Evolutionary conservation across 768 basidiomycete species (phyloP), one percentile per base, ranked within the genome.

Genomic region (Lyophyllum atratum): DNA sequence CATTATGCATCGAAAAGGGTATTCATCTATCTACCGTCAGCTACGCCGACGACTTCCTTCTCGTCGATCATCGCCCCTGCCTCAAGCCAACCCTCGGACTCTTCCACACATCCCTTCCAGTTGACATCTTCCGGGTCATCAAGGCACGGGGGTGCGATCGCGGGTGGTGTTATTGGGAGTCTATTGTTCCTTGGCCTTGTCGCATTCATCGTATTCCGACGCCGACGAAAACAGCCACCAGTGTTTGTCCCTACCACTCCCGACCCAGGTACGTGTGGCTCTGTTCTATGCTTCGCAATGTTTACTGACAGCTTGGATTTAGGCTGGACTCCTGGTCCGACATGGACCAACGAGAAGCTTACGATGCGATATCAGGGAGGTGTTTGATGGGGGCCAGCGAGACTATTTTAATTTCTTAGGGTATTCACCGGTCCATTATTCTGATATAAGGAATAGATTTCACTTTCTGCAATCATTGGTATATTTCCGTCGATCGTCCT

Each of bases 121-220:
- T 28, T 4, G 19, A 51, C 29, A 31, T 31, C n/a, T 25, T 56
- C 58, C 21, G 24, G 29, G 19, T 24, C 50, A 14, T 39, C 60
- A 29, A 47, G 40, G 34, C 33, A 49, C 19, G 50, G 49, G 43
- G 64, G 67, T 1, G 55, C 60, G 9, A 63, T 68, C 24, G 67
- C 63, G 17, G 64, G 67, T 28, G 66, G 60, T 11, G 49, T 67
- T 19, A 52, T 67, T 31, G 63, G 58, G 2, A 58, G 50, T 4
- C 52, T 68, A 31, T 47, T 64, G 4, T 31, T 61, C 17, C 50
- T 65, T 17, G 44, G 42, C 15, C 49, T 68, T 3, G 48, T 55
- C 29, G 54, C 42, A 12, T 44, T 62, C 33, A 34, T 66, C 43
- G 22, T 62, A 31, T 26, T 49, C 9, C 60, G 58, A 49, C 44